These are phyloP conservation scores for Graphilbum ipis-grandicollis DNA, from an alignment of 2,329 filamentous ascomycete species.

Conservation along the genomic window DNA sequence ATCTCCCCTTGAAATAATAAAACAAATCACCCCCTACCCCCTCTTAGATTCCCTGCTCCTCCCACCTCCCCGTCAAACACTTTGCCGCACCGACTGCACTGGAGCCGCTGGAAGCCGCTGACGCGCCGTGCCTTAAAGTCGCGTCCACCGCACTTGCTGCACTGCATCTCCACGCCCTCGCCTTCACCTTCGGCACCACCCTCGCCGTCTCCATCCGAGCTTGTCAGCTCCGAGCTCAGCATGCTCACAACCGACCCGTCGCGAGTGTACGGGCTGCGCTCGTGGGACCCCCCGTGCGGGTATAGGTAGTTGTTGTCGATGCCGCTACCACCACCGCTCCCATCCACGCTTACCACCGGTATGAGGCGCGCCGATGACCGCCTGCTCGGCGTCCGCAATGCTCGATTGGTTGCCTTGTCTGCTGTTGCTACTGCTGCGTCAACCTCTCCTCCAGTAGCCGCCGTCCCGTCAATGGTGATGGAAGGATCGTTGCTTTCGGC, in stretches of 20 bases:
- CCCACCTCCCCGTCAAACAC: slow-evolving; percentile 9
- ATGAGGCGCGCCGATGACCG: too few relatives aligned
- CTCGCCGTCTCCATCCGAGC: slow-evolving; percentile 14
- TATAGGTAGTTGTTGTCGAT: background rate
- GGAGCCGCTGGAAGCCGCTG: slow-evolving; percentile 34
- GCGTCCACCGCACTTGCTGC: slow-evolving; percentile 38
- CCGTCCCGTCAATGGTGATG: background rate
- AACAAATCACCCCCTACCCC: too few relatives aligned
- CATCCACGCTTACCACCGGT: background rate
- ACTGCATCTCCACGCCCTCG: slow-evolving; percentile 26
- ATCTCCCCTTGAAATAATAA: too few relatives aligned
- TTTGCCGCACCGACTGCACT: slow-evolving; percentile 40
- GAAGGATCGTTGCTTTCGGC: too few relatives aligned
- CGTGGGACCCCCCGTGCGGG: background rate
- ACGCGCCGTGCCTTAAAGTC: slow-evolving; percentile 45
- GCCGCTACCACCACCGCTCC: background rate
- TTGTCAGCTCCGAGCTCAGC: slow-evolving; percentile 38
- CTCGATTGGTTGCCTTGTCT: background rate
- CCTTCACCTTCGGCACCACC: slow-evolving; percentile 1
- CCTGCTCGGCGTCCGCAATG: too few relatives aligned
- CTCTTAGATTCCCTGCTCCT: too few relatives aligned
- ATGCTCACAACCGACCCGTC: slow-evolving; percentile 28
- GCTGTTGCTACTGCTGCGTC: background rate
- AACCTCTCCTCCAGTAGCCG: background rate
- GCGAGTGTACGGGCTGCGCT: slow-evolving; percentile 4